phyloP scores from a whole-genome alignment of 2,329 filamentous ascomycete genomes.

The Clarireedia monteithiana region DNA sequence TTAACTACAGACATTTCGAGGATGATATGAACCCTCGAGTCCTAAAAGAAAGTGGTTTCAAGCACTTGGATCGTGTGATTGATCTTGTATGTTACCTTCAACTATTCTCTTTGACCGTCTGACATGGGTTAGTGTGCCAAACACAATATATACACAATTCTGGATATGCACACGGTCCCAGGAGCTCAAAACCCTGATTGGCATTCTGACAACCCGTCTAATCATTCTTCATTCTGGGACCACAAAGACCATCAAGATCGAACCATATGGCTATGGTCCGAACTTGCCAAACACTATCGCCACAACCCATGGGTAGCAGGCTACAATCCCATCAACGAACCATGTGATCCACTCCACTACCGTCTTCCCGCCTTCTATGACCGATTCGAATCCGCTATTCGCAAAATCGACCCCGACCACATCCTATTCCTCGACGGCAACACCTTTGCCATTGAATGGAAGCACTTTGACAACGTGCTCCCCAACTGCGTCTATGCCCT shows the following conservation, averaged over 20 bases:
- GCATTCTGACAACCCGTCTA: conserved; percentile 35
- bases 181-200: conserved; percentile 42
- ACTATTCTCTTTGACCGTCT: not conserved
- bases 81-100: conserved; percentile 28
- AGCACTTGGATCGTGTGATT: conserved; percentile 41
- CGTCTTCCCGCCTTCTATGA: conserved; percentile 35
- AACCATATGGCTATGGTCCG: conserved; percentile 37
- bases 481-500: conserved; percentile 44
- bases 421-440: conserved; percentile 45
- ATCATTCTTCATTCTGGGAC: conserved; percentile 38
- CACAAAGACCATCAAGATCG: conserved; percentile 40
- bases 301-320: conserved; percentile 32
- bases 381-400: conserved; percentile 33
- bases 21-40: conserved; percentile 43
- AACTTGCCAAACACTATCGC: conserved; percentile 35
- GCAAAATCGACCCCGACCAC: conserved; percentile 38
- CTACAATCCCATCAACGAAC: conserved; percentile 29
- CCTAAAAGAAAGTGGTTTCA: conserved; percentile 40
- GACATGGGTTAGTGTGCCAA: conserved; percentile 27
- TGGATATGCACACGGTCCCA: conserved; percentile 38
- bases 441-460: conserved; percentile 46
- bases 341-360: conserved; percentile 29
- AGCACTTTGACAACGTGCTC: conserved; percentile 34
- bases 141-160: conserved; percentile 37
- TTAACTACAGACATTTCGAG: conserved; percentile 52